A percentile compares a stretch with the other conserved stretches of the same genome.
phyloP scores from a whole-genome alignment of 2,329 filamentous ascomycete species.

The Neonectria ditissima region DNA sequence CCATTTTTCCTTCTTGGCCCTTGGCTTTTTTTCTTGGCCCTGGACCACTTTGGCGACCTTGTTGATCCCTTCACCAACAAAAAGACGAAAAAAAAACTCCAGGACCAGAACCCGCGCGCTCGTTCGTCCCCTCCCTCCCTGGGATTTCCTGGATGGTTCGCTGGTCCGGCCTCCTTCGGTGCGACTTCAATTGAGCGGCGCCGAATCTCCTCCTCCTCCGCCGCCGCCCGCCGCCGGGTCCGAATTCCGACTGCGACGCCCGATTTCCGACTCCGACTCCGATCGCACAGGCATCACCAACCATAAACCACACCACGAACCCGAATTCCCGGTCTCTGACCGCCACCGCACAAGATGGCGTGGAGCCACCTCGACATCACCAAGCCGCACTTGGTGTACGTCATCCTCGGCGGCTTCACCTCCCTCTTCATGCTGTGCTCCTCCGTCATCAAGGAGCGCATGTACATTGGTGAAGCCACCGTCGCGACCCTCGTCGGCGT shows the following conservation, averaged over 20 bases:
- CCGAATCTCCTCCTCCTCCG: slow-evolving; percentile 7
- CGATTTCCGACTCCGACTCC: slow-evolving; percentile 6
- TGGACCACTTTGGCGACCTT: slow-evolving; percentile 4
- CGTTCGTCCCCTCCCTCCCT: neutral
- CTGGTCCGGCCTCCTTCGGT: slow-evolving; percentile 22
- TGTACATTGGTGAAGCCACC: slow-evolving; percentile 98
- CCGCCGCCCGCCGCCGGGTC: slow-evolving; percentile 15
- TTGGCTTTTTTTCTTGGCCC: slow-evolving; percentile 17
- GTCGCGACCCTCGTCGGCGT: slow-evolving; percentile 90
- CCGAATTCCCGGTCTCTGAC: slow-evolving; percentile 4
- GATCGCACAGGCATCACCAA: slow-evolving; percentile 5
- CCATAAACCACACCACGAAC: neutral
- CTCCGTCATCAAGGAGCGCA: slow-evolving; percentile 95
- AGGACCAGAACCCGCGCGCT: neutral
- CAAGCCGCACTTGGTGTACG: slow-evolving; percentile 96
- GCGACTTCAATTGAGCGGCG: slow-evolving; percentile 30
- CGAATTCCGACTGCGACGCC: slow-evolving; percentile 14
- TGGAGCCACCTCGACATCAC: slow-evolving; percentile 89
- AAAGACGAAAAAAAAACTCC: too few relatives aligned
- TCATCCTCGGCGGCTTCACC: slow-evolving; percentile 97
- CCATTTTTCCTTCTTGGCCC: slow-evolving; percentile 34
- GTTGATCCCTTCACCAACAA: neutral
- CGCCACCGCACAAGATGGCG: slow-evolving; percentile 65
- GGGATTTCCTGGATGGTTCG: slow-evolving; percentile 22
- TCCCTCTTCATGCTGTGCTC: slow-evolving; percentile 98